These are phyloP conservation scores for Dinochytrium kinnereticum DNA, from an alignment of 371 early-diverging fungal genomes.

Conservation along the genomic window DNA sequence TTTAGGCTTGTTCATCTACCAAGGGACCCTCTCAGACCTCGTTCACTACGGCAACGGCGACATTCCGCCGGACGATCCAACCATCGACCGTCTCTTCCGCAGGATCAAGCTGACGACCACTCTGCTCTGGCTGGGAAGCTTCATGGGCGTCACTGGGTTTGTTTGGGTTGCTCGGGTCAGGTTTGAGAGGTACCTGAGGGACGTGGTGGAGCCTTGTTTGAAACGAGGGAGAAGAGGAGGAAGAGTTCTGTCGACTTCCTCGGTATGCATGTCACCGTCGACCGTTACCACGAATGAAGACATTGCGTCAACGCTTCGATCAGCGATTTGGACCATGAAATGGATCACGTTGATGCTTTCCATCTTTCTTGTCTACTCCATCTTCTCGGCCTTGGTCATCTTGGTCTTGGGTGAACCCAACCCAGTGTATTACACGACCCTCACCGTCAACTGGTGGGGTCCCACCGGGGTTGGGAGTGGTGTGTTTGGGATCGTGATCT, in stretches of 20 bases:
- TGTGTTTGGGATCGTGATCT: neutral
- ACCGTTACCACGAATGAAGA: neutral
- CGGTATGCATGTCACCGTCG: neutral
- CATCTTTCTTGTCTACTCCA: constrained; percentile 13
- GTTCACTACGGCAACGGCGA: constrained; percentile 4
- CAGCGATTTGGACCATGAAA: neutral
- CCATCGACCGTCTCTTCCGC: neutral
- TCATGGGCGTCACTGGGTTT: neutral
- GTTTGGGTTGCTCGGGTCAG: neutral
- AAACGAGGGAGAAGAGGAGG: neutral
- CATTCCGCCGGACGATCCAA: neutral
- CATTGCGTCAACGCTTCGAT: neutral
- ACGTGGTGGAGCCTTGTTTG: neutral
- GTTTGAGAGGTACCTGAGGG: neutral
- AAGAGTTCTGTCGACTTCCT: neutral
- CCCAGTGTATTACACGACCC: neutral
- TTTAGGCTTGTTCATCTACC: constrained; percentile 18
- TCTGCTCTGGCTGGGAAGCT: neutral
- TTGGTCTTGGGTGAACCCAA: neutral
- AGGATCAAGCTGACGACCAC: neutral
- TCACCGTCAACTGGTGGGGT: constrained; percentile 10
- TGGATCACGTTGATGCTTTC: neutral
- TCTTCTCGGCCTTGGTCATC: neutral
- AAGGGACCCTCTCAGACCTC: constrained; percentile 10
- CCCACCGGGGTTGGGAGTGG: neutral